Conservation (phyloP, 192 early-diverging fungal species). For the Coemansia sp. region DNA sequence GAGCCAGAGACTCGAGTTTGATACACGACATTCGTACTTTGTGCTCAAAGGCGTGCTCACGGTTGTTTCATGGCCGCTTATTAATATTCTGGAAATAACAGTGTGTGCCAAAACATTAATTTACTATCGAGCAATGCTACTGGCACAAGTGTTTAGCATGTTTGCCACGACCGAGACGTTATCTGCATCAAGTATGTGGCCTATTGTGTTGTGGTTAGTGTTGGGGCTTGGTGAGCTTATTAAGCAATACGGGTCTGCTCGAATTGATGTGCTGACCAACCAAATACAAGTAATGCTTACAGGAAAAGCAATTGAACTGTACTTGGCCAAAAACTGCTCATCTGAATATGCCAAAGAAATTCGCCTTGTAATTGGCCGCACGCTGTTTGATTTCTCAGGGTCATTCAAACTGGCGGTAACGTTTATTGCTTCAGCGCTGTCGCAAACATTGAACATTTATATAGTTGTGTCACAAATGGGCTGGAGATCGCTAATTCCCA, state of each 20-base stretch:
- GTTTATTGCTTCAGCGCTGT: neutral
- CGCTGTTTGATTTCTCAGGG: neutral
- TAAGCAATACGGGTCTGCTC: neutral
- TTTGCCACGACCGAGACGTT: conserved; percentile 6
- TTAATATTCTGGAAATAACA: neutral
- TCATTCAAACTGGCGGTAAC: neutral
- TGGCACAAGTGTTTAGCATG: conserved; percentile 3
- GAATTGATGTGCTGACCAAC: neutral
- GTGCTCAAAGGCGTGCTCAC: neutral
- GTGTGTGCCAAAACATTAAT: neutral
- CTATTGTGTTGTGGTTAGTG: conserved; percentile 10
- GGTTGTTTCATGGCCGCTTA: neutral
- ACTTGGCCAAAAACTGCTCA: conserved; percentile 12
- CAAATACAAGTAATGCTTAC: conserved; percentile 3
- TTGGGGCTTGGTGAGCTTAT: conserved; percentile 1
- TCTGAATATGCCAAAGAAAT: conserved; percentile 4
- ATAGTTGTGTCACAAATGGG: conserved; percentile 15
- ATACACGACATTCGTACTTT: conserved; percentile 3
- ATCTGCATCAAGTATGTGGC: neutral
- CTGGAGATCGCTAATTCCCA: conserved; percentile 16
- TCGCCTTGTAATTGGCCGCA: neutral
- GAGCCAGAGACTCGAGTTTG: conserved; percentile 4
- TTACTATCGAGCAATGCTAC: conserved; percentile 9
- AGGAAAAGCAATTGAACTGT: conserved; percentile 4
- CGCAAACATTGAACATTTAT: conserved; percentile 16